Percentiles rank a stretch among this genome's conserved stretches.
Conservation (phyloP, 345 rosid species). For the Acer negundo region DNA sequence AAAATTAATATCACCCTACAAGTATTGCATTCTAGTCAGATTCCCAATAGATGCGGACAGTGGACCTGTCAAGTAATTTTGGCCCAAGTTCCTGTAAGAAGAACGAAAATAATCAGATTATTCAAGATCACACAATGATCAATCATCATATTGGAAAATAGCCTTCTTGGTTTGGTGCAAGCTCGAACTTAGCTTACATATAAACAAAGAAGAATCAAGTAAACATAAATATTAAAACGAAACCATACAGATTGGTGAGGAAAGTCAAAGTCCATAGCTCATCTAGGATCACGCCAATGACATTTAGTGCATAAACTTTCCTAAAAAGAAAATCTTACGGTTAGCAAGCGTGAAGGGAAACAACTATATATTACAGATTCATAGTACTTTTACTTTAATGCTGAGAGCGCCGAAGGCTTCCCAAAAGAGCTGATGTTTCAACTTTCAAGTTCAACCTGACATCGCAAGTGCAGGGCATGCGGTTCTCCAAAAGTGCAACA, state of each 20-base stretch:
- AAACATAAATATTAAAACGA: background rate
- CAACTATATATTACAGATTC: too few relatives aligned
- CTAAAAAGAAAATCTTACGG: conserved; percentile 25
- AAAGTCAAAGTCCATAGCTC: conserved; percentile 52
- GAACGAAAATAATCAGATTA: background rate
- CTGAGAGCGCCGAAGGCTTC: too few relatives aligned
- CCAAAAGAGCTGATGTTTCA: too few relatives aligned
- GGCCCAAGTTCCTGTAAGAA: background rate
- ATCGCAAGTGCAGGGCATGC: background rate
- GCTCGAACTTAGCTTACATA: too few relatives aligned
- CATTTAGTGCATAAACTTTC: conserved; percentile 37
- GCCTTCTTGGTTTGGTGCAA: too few relatives aligned
- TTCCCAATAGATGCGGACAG: conserved; percentile 21
- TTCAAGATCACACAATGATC: background rate
- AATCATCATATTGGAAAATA: too few relatives aligned
- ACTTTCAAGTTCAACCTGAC: background rate
- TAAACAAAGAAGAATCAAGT: too few relatives aligned
- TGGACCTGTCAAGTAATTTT: too few relatives aligned
- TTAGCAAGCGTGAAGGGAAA: background rate
- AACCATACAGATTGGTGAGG: conserved; percentile 47
- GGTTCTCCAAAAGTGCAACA: background rate
- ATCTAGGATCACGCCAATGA: conserved; percentile 42
- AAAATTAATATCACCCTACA: conserved; percentile 39
- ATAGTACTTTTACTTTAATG: too few relatives aligned
- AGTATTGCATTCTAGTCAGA: conserved; percentile 55